Conservation (phyloP, 2,329 filamentous ascomycete species). For the Monosporascus sp. region DNA sequence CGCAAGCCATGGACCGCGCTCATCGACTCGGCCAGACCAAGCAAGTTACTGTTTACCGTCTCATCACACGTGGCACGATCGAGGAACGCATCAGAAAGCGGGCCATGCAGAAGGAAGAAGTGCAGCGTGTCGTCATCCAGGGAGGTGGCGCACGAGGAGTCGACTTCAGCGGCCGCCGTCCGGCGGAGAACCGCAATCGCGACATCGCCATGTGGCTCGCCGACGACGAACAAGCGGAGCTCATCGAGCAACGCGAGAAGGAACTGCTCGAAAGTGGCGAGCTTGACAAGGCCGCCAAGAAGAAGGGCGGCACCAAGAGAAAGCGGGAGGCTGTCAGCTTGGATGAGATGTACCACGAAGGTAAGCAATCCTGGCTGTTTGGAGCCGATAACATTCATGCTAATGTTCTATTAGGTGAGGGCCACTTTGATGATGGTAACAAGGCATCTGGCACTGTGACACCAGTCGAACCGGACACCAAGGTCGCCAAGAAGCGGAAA, state of each 20-base stretch:
- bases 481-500: conserved; percentile 50
- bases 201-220: conserved; percentile 99
- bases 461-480: conserved; percentile 53
- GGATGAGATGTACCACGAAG: conserved; percentile 99
- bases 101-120: conserved; percentile 96
- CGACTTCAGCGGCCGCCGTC: conserved; percentile 89
- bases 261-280: conserved; percentile 74
- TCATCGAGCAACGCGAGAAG: conserved; percentile 88
- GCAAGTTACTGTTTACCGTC: conserved; percentile 94
- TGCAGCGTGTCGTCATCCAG: conserved; percentile 93
- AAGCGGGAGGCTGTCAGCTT: conserved; percentile 61
- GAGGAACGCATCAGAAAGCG: conserved; percentile 97
- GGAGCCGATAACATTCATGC: conserved; percentile 8
- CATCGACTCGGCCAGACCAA: conserved; percentile 94
- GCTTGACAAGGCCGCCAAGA: conserved; percentile 55
- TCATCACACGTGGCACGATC: conserved; percentile 94
- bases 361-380: conserved; percentile 51
- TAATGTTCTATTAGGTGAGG: conserved; percentile 66
- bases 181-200: conserved; percentile 87
- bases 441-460: conserved; percentile 85
- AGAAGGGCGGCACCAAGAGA: conserved; percentile 52
- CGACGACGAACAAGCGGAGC: conserved; percentile 90
- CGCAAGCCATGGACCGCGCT: conserved; percentile 97
- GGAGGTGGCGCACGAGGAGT: conserved; percentile 82
- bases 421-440: conserved; percentile 84